Percentiles rank a stretch among this genome's conserved stretches.
These are phyloP conservation scores for Pisolithus marmoratus DNA, from an alignment of 768 basidiomycete species.

Conservation along the genomic window DNA sequence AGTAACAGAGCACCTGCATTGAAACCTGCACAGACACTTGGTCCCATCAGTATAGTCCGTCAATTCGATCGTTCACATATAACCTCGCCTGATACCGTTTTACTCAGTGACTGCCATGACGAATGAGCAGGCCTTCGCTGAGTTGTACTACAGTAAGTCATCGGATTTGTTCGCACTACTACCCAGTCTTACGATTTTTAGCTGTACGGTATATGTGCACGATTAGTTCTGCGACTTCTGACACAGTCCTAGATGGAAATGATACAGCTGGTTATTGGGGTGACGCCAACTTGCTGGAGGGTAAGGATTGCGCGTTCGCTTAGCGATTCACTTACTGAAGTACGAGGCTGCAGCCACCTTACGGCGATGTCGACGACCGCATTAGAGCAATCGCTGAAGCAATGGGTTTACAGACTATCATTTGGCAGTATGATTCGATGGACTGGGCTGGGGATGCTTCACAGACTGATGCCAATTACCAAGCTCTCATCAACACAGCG, in stretches of 20 bases:
- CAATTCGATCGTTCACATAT: not conserved
- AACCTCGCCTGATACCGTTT: not conserved
- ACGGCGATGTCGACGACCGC: conserved; percentile 69
- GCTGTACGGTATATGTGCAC: conserved; percentile 16
- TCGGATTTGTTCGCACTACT: not conserved
- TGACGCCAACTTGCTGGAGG: conserved; percentile 59
- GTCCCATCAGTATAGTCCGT: conserved; percentile 43
- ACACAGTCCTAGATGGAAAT: conserved; percentile 35
- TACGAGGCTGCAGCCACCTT: conserved; percentile 42
- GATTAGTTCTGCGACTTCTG: not conserved
- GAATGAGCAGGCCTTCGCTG: conserved; percentile 67
- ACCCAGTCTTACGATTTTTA: conserved; percentile 4
- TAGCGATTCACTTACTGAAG: not conserved
- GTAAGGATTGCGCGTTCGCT: conserved; percentile 25
- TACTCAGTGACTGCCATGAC: conserved; percentile 49
- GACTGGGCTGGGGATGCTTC: conserved; percentile 65
- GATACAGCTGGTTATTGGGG: conserved; percentile 50
- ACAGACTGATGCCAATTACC: conserved; percentile 45
- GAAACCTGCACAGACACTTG: conserved; percentile 20
- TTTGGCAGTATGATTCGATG: conserved; percentile 65
- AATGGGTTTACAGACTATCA: conserved; percentile 63
- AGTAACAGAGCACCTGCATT: not conserved
- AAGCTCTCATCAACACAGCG: conserved; percentile 45
- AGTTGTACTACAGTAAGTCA: conserved; percentile 67
- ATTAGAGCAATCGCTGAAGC: conserved; percentile 64